Percentiles rank a stretch among this genome's conserved stretches.
Conservation (phyloP, 2,329 filamentous ascomycete species). For the Neonectria hederae region DNA sequence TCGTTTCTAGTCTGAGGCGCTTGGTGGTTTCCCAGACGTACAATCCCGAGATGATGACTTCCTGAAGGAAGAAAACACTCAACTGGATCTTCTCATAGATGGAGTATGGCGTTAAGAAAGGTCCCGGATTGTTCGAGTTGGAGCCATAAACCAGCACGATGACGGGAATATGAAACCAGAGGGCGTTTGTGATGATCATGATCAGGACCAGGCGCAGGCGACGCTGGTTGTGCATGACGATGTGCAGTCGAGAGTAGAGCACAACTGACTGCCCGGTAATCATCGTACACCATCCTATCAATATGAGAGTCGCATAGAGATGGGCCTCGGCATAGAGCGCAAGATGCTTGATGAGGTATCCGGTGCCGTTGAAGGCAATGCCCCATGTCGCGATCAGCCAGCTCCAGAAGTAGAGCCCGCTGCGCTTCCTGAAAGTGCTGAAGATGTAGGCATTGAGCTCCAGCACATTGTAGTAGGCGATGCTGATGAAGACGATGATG, state of each 20-base stretch:
- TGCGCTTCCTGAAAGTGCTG: conserved; percentile 44
- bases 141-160: conserved; percentile 64
- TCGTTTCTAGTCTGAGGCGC: conserved; percentile 55
- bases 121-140: conserved; percentile 46
- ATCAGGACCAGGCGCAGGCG: conserved; percentile 59
- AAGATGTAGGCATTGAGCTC: conserved; percentile 48
- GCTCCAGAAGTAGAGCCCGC: conserved; percentile 52
- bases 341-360: conserved; percentile 56
- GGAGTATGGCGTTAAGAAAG: conserved; percentile 47
- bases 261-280: conserved; percentile 70
- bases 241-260: conserved; percentile 69
- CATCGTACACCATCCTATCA: conserved; percentile 56
- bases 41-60: conserved; percentile 61
- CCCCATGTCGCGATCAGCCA: conserved; percentile 47
- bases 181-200: conserved; percentile 66
- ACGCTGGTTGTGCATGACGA: conserved; percentile 62
- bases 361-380: conserved; percentile 50
- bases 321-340: conserved; percentile 19
- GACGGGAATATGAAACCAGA: conserved; percentile 63
- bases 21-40: conserved; percentile 63
- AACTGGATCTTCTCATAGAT: conserved; percentile 64
- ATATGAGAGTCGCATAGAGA: conserved; percentile 40
- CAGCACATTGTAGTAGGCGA: conserved; percentile 46
- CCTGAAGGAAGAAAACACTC: conserved; percentile 64
- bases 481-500: conserved; percentile 37